Evolutionary conservation across 2,329 filamentous ascomycete species (phyloP), one percentile per base, ranked within the genome.

Genomic region (Helminthosporium solani): DNA sequence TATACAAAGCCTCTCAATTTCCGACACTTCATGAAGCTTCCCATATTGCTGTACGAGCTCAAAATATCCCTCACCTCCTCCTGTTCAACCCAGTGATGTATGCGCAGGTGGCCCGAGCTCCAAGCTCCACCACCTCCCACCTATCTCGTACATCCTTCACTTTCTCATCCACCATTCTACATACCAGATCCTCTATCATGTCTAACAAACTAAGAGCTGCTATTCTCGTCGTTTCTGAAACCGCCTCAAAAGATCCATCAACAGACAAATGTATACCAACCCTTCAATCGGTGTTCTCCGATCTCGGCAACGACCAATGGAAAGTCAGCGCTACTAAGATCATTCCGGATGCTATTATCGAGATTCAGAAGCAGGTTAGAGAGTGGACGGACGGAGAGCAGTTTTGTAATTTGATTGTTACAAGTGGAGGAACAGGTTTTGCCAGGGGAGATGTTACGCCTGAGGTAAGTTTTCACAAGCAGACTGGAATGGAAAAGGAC

Each of bases 391-490:
- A 96, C 68, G 60, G 79, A 4, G 78, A 78, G 38, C 69, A 65
- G 3, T 54, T 76, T 3, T 68, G 85, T 40, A 92, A 96, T 70
- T 72, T 97, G 47, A 81, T 99, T 49, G 70, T 96, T 37, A 92
- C 90, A 0, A 96, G 90, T 6, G 94, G 94, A 18, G 94, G 94
- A 2, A 99, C 94, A 1, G 94, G 94, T 0, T 99, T 99, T 70
- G 87, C 94, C 7, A 77, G 84, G 9, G 82, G 86, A 44, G 94
- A 99, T 73, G 77, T 81, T 33, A 99, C 94, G 0, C 94, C 94
- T 2, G 94, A 97, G 79, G 89, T 91, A 68, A n/a, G n/a, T n/a
- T n/a, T n/a, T n/a, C n/a, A n/a, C n/a, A n/a, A n/a, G n/a, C n/a
- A n/a, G n/a, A n/a, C n/a, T n/a, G n/a, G n/a, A n/a, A n/a, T n/a